Conservation (phyloP, 805 yeast species). For the Yamadazyma insecticola region DNA sequence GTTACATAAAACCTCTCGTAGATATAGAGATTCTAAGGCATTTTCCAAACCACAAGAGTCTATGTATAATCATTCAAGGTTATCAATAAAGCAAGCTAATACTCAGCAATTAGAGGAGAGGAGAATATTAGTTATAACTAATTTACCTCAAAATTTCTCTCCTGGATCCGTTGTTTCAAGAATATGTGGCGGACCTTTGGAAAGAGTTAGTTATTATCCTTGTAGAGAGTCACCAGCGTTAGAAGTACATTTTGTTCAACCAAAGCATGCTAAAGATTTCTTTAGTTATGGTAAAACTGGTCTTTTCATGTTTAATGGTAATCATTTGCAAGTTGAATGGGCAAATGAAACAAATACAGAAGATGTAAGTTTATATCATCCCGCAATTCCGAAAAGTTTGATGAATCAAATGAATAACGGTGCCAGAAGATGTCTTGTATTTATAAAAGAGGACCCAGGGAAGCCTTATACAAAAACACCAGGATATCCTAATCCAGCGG, state of each 20-base stretch:
- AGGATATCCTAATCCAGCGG: slow-evolving; percentile 39
- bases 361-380: slow-evolving; percentile 14
- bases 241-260: slow-evolving; percentile 49
- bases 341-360: slow-evolving; percentile 22
- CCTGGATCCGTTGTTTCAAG: slow-evolving; percentile 48
- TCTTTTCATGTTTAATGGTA: slow-evolving; percentile 57
- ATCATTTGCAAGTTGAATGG: slow-evolving; percentile 46
- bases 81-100: slow-evolving; percentile 2
- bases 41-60: too few species aligned
- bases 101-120: slow-evolving; percentile 3
- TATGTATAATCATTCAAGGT: neutral
- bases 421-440: slow-evolving; percentile 54
- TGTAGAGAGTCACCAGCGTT: slow-evolving; percentile 15
- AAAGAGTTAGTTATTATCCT: slow-evolving; percentile 35
- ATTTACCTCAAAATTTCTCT: slow-evolving; percentile 41
- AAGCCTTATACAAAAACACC: slow-evolving; percentile 8
- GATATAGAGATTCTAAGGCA: neutral
- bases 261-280: slow-evolving; percentile 52
- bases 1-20: neutral
- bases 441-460: slow-evolving; percentile 21
- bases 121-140: slow-evolving; percentile 32
- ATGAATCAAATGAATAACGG: slow-evolving; percentile 36
- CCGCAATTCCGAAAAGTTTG: slow-evolving; percentile 18
- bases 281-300: slow-evolving; percentile 47
- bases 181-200: slow-evolving; percentile 68